Percentiles rank a stretch among this genome's conserved stretches.
Evolutionary conservation across 805 yeast genomes (phyloP).

Genomic region (Candida easanensis): DNA sequence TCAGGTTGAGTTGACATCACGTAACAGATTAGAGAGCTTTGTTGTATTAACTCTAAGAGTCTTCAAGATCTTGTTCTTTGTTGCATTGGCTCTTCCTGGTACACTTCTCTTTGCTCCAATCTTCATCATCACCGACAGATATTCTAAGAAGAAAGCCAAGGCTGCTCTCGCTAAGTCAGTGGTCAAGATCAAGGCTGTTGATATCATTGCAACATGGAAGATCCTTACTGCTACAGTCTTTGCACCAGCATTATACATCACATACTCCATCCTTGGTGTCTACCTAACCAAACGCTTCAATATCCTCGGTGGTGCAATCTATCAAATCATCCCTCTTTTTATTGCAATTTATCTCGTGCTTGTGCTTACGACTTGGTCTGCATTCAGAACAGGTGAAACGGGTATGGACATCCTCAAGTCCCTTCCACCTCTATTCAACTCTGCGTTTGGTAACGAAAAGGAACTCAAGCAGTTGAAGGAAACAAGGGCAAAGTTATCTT

Average conservation of each 20-base stretch:
- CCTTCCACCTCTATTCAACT: conserved; percentile 62
- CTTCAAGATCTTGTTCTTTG: conserved; percentile 48
- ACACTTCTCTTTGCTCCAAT: conserved; percentile 81
- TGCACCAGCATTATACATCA: conserved; percentile 79
- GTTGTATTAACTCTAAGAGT: conserved; percentile 52
- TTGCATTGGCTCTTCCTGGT: conserved; percentile 78
- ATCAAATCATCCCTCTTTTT: conserved; percentile 31
- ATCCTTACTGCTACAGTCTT: conserved; percentile 77
- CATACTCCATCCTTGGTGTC: conserved; percentile 59
- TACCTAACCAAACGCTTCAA: conserved; percentile 33
- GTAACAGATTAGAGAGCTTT: conserved; percentile 45
- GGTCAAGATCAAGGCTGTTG: conserved; percentile 86
- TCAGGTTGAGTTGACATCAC: conserved; percentile 56
- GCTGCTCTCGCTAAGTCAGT: conserved; percentile 86
- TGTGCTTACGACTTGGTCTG: conserved; percentile 80
- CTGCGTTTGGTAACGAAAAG: conserved; percentile 38
- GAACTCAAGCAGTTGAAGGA: conserved; percentile 51
- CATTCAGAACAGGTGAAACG: conserved; percentile 83
- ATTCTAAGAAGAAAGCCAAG: conserved; percentile 68
- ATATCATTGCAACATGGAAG: conserved; percentile 96
- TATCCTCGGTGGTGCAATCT: conserved; percentile 14
- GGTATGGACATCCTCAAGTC: conserved; percentile 86
- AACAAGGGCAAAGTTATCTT: conserved; percentile 57
- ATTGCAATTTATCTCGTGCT: conserved; percentile 51
- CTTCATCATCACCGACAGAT: conserved; percentile 65